These are phyloP conservation scores for Colletotrichum costaricense DNA, from an alignment of 2,329 filamentous ascomycete genomes.

Conservation along the genomic window DNA sequence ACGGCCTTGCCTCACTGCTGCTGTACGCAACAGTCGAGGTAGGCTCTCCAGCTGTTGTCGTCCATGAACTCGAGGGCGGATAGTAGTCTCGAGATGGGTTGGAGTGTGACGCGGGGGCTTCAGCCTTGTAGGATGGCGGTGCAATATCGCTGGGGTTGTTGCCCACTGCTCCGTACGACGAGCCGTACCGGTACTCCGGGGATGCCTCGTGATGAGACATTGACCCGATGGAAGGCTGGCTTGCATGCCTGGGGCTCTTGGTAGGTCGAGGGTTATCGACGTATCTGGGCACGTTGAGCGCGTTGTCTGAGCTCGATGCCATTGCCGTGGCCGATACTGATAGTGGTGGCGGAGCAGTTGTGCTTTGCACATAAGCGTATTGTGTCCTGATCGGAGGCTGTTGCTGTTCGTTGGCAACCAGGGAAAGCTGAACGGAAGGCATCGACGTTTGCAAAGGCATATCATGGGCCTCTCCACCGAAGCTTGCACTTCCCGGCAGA, in stretches of 20 bases:
- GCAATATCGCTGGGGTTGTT: slow-evolving; percentile 47
- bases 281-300: slow-evolving; percentile 66
- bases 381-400: slow-evolving; percentile 62
- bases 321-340: slow-evolving; percentile 54
- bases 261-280: slow-evolving; percentile 66
- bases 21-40: slow-evolving; percentile 58
- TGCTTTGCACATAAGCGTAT: slow-evolving; percentile 65
- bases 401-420: slow-evolving; percentile 60
- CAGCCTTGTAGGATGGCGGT: slow-evolving; percentile 44
- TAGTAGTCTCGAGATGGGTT: slow-evolving; percentile 63
- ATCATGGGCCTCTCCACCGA: slow-evolving; percentile 63
- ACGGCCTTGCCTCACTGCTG: slow-evolving; percentile 58
- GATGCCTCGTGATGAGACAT: slow-evolving; percentile 60
- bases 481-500: slow-evolving; percentile 59
- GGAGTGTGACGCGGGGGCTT: slow-evolving; percentile 43
- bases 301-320: slow-evolving; percentile 51
- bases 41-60: slow-evolving; percentile 60
- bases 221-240: slow-evolving; percentile 64
- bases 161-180: slow-evolving; percentile 52
- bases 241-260: slow-evolving; percentile 67
- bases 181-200: slow-evolving; percentile 68
- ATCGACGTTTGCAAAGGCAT: slow-evolving; percentile 65
- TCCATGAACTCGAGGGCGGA: slow-evolving; percentile 63
- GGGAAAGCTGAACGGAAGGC: slow-evolving; percentile 64
- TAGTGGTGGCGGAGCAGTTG: slow-evolving; percentile 62